Conservation (phyloP, 1,284 basidiomycete genomes). For the Tetrapyrgos nigripes region DNA sequence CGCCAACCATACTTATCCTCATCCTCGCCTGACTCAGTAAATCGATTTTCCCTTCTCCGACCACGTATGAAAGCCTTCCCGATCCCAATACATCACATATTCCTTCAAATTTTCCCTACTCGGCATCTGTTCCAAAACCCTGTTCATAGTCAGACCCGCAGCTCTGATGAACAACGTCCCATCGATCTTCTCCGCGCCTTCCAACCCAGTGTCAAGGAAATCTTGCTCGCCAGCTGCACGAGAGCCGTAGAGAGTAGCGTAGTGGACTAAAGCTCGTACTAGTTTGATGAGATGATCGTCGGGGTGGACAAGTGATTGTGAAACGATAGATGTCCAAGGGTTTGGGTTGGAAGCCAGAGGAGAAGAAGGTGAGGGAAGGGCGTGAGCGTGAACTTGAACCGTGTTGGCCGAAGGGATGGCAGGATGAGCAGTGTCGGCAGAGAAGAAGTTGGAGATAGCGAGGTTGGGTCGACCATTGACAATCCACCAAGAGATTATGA, state of each 20-base stretch:
- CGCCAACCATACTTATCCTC: no score
- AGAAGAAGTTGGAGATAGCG: constrained; percentile 47
- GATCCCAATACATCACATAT: constrained; percentile 1
- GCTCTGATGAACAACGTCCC: constrained; percentile 61
- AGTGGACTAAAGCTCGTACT: constrained; percentile 60
- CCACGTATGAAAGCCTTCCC: not conserved
- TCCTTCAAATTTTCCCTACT: not conserved
- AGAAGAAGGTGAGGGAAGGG: not conserved
- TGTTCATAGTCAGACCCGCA: constrained; percentile 47
- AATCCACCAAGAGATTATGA: constrained; percentile 47
- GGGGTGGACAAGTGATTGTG: constrained; percentile 51
- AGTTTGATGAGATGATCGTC: constrained; percentile 67
- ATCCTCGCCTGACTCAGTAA: no score
- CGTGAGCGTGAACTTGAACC: not conserved
- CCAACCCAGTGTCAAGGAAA: constrained; percentile 45
- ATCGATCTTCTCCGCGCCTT: constrained; percentile 54
- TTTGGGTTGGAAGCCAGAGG: constrained; percentile 48
- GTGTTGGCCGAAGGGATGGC: constrained; percentile 13
- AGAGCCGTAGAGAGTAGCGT: constrained; percentile 48
- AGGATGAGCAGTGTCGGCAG: constrained; percentile 33
- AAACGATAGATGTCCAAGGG: constrained; percentile 59
- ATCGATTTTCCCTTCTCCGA: no score
- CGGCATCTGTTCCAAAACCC: not conserved
- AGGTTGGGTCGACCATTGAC: constrained; percentile 46
- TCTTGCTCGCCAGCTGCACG: no score